These are phyloP conservation scores for Craspedostauros australis DNA, from an alignment of 108 stramenopile species.

Conservation along the genomic window DNA sequence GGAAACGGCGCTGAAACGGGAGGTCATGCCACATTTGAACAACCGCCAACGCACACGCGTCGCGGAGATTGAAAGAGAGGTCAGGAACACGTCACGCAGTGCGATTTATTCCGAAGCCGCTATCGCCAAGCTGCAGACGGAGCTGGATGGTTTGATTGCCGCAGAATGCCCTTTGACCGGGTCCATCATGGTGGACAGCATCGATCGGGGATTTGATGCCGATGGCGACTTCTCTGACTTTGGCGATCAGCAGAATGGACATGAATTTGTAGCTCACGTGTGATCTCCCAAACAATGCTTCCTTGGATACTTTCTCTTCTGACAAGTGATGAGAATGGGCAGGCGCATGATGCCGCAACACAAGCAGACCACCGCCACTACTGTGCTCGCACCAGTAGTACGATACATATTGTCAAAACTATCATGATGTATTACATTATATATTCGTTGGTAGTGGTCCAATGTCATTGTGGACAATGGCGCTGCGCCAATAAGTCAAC, in stretches of 20 bases:
- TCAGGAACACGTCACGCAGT: conserved; percentile 12
- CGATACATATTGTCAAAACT: not conserved
- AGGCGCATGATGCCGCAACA: not conserved
- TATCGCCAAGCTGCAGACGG: conserved; percentile 44
- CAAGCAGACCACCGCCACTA: not conserved
- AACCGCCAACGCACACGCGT: conserved; percentile 55
- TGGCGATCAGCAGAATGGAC: not conserved
- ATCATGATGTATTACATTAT: not conserved
- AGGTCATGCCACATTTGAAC: conserved; percentile 65
- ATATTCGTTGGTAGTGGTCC: no score
- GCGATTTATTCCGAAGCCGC: conserved; percentile 1
- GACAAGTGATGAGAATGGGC: not conserved
- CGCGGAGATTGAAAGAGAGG: conserved; percentile 45
- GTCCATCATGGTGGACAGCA: conserved; percentile 72
- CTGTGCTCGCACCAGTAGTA: not conserved
- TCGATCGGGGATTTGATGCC: conserved; percentile 49
- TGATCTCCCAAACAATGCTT: not conserved
- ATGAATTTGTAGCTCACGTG: not conserved
- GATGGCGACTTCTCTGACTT: conserved; percentile 6
- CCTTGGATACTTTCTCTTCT: not conserved
- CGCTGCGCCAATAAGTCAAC: no score
- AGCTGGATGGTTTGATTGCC: conserved; percentile 82
- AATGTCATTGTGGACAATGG: no score
- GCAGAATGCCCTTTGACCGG: conserved; percentile 87
- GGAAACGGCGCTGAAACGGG: conserved; percentile 59